Percentiles rank a stretch among this genome's conserved stretches.
These are phyloP conservation scores for Saccharomycopsis hybrid DNA, from an alignment of 1,139 yeast species.

Conservation along the genomic window DNA sequence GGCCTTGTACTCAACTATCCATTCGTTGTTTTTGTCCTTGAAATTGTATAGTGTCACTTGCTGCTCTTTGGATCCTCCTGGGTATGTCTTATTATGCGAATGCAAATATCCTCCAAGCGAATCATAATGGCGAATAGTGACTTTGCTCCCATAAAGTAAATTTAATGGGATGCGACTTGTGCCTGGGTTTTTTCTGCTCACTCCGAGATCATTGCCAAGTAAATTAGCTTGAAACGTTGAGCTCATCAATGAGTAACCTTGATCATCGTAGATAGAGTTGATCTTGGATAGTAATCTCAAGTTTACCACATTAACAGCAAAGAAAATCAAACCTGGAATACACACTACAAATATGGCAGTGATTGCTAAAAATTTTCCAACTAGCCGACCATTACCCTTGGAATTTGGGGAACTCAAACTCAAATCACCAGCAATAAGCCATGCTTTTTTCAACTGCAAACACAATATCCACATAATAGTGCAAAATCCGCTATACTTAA, in stretches of 20 bases:
- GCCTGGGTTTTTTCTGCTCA: slow-evolving; percentile 34
- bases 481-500: slow-evolving; percentile 49
- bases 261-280: slow-evolving; percentile 32
- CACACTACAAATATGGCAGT: slow-evolving; percentile 28
- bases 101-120: slow-evolving; percentile 60
- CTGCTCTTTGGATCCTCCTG: slow-evolving; percentile 53
- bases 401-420: slow-evolving; percentile 39
- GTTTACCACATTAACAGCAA: slow-evolving; percentile 44
- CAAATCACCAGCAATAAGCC: slow-evolving; percentile 57
- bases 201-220: slow-evolving; percentile 34
- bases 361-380: slow-evolving; percentile 29
- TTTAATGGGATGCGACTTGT: slow-evolving; percentile 9
- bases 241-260: slow-evolving; percentile 46
- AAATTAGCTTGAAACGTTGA: slow-evolving; percentile 54
- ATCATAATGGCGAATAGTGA: slow-evolving; percentile 59
- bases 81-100: slow-evolving; percentile 52
- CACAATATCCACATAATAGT: slow-evolving; percentile 46
- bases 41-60: slow-evolving; percentile 59
- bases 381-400: slow-evolving; percentile 40
- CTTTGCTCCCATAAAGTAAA: slow-evolving; percentile 57
- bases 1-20: slow-evolving; percentile 49
- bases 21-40: slow-evolving; percentile 54
- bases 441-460: slow-evolving; percentile 39
- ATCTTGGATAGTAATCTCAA: slow-evolving; percentile 37
- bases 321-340: slow-evolving; percentile 47